Conservation (phyloP, 495 filamentous ascomycete species). For the Cenococcum geophilum region DNA sequence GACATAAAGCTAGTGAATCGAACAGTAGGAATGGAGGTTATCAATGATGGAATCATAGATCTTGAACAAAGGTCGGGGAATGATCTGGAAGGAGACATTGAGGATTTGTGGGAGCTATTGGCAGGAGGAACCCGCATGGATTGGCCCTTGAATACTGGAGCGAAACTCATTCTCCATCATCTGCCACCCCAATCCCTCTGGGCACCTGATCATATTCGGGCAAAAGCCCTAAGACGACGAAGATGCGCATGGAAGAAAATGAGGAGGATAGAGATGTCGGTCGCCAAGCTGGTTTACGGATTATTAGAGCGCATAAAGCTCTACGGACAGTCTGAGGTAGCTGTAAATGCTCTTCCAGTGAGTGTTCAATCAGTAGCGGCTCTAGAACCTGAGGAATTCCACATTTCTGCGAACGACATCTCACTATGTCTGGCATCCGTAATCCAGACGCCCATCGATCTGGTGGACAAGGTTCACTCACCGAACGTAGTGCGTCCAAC, state of each 20-base stretch:
- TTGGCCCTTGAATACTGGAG: slow-evolving; percentile 35
- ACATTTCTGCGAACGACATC: neutral
- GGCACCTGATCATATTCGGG: slow-evolving; percentile 22
- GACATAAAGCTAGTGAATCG: neutral
- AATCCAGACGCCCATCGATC: neutral
- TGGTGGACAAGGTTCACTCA: neutral
- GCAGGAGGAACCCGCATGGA: slow-evolving; percentile 1
- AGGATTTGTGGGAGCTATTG: slow-evolving; percentile 17
- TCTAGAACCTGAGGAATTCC: neutral
- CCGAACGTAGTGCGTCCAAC: slow-evolving; percentile 2
- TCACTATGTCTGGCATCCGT: neutral
- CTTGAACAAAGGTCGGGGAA: slow-evolving; percentile 1
- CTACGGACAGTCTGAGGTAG: neutral
- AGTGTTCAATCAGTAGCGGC: neutral
- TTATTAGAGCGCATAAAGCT: slow-evolving; percentile 14
- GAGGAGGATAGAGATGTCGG: slow-evolving; percentile 24
- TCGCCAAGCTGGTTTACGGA: slow-evolving; percentile 23
- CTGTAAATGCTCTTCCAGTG: slow-evolving; percentile 10
- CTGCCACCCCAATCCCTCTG: slow-evolving; percentile 37
- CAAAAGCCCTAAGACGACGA: slow-evolving; percentile 13
- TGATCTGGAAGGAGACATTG: slow-evolving; percentile 9
- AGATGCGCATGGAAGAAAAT: slow-evolving; percentile 34
- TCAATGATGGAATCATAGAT: neutral
- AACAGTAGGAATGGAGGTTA: neutral
- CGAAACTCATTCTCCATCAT: slow-evolving; percentile 15